Percentiles rank a stretch among this genome's conserved stretches.
Evolutionary conservation across 495 filamentous ascomycete species (phyloP).

Genomic region (Talaromyces nanjingensis): DNA sequence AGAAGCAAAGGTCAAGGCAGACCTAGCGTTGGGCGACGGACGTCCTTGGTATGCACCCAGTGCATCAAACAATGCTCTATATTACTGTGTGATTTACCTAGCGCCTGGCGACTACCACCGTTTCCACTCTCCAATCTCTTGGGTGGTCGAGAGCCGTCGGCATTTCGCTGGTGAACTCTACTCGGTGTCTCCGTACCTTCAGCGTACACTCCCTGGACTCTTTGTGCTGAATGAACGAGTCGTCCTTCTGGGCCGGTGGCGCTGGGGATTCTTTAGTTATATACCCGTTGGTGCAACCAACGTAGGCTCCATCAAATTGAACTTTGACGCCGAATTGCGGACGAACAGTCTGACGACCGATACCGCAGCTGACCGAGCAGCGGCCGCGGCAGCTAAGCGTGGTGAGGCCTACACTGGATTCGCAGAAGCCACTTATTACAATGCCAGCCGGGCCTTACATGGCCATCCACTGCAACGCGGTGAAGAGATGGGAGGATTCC

Average conservation of each 20-base stretch:
- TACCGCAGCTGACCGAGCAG: conserved; percentile 76
- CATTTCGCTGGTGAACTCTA: conserved; percentile 97
- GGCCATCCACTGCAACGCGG: conserved; percentile 80
- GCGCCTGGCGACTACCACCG: conserved; percentile 98
- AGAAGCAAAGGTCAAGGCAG: conserved; percentile 74
- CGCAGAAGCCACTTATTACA: conserved; percentile 81
- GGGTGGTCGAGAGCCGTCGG: conserved; percentile 85
- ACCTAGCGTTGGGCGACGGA: conserved; percentile 65
- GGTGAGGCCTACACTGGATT: conserved; percentile 82
- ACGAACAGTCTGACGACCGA: conserved; percentile 90
- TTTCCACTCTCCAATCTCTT: conserved; percentile 89
- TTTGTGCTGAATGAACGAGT: conserved; percentile 97
- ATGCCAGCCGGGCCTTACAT: conserved; percentile 66
- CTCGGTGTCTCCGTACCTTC: conserved; percentile 89
- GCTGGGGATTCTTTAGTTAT: conserved; percentile 95
- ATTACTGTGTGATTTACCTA: conserved; percentile 96
- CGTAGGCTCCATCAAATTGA: conserved; percentile 92
- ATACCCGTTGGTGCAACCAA: conserved; percentile 98
- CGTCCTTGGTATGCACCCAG: conserved; percentile 72
- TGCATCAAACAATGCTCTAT: conserved; percentile 58
- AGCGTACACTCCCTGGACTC: conserved; percentile 81
- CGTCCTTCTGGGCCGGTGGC: conserved; percentile 87
- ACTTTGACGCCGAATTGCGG: conserved; percentile 90
- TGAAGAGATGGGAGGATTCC: conserved; percentile 98
- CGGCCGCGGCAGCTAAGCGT: conserved; percentile 63